Base-by-base conservation (phyloP, 1,284 basidiomycete genomes). In the Porodaedalea pini region DNA sequence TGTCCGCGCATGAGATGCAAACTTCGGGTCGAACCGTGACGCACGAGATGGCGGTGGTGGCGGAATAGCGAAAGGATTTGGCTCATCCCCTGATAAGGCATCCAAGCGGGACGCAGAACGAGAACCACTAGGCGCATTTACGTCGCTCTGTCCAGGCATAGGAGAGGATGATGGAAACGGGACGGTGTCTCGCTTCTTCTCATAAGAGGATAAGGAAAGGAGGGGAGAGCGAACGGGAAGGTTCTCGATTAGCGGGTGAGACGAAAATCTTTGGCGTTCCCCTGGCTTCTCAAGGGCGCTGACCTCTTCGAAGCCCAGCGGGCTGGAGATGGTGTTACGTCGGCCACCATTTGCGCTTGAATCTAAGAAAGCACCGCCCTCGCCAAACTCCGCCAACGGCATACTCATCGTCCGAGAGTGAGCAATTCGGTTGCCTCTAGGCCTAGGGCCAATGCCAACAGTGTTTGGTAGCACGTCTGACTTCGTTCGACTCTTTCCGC, bases 11-110 rank as follows among this genome's bases (percentile, higher is more conserved):
- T 82, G 84, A 27, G 74, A 73, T 21, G 69, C 71, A 31, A 71
- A 71, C 66, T 88, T 90, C 15, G 88, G 87, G 67, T 90, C 88
- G 66, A 90, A 87, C 37, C 80, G 80, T 27, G 88, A 90, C 19
- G 79, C 77, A 50, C 79, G 79, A 10, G 81, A 73, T 2, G 76
- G 75, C 43, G 78, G 81, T 17, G 84, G 82, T 29, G 83, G 80
- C 41, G 79, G 75, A 54, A 86, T 69, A 8, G 79, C 74, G 65
- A 88, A 88, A 4, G 66, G 64, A 53, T 67, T 67, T 21, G 53
- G 51, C 7, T 39, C 47, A 27, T 53, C 54, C 34, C 59, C 60
- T 54, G 66, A 59, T 49, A 53, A 53, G 15, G 41, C 39, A 55
- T 67, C 68, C 37, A 73, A 57, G 17, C 66, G 68, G 5, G 73